Evolutionary conservation across 768 basidiomycete species (phyloP).

Genomic region (Cyclocybe cylindracea): DNA sequence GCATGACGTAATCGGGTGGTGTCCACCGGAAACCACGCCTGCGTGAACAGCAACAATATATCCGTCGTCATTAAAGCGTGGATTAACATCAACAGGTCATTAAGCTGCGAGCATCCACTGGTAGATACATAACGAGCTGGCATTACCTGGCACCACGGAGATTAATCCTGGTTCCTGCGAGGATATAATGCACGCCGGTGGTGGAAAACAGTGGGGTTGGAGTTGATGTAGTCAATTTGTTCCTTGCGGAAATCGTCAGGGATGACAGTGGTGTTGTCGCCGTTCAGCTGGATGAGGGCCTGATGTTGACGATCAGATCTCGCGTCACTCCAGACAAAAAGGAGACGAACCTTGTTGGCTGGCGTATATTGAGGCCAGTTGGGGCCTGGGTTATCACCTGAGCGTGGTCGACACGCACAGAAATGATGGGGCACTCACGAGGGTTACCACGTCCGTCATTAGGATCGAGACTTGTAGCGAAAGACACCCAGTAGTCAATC

Average conservation of each 20-base stretch:
- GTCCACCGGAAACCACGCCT: no score
- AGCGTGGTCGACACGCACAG: neutral
- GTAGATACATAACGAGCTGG: no score
- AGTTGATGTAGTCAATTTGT: slow-evolving; percentile 38
- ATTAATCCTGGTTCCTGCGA: no score
- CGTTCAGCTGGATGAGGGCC: slow-evolving; percentile 37
- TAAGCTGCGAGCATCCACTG: no score
- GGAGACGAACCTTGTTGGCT: slow-evolving; percentile 15
- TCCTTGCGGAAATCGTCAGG: slow-evolving; percentile 36
- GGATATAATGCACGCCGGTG: slow-evolving; percentile 11
- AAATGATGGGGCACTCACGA: slow-evolving; percentile 21
- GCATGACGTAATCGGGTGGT: no score
- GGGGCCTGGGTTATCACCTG: slow-evolving; percentile 18
- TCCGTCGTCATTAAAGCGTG: no score
- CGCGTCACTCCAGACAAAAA: neutral
- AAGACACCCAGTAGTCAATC: slow-evolving; percentile 46
- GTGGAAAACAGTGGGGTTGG: slow-evolving; percentile 24
- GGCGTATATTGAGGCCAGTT: slow-evolving; percentile 30
- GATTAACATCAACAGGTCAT: no score
- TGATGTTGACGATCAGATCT: slow-evolving; percentile 3
- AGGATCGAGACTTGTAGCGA: slow-evolving; percentile 36
- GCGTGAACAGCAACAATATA: no score
- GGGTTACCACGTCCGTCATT: slow-evolving; percentile 35
- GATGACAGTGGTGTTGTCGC: slow-evolving; percentile 32
- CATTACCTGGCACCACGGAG: no score